These are phyloP conservation scores for Talaromyces stipitatus DNA, from an alignment of 495 filamentous ascomycete genomes.

Conservation along the genomic window DNA sequence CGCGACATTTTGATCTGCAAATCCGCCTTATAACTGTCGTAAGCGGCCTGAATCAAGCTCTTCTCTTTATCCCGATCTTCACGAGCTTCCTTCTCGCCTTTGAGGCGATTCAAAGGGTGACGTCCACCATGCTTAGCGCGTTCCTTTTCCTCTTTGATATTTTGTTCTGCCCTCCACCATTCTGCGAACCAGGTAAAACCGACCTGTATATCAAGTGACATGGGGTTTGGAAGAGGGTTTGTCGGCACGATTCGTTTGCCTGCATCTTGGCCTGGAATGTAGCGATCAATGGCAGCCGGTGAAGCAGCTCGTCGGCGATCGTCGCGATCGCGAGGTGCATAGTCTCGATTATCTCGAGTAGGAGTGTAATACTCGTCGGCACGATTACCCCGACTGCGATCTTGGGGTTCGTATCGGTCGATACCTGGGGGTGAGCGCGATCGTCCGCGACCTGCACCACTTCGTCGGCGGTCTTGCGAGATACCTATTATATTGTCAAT, in stretches of 20 bases:
- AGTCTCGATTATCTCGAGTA: constrained; percentile 48
- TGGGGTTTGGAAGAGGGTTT: constrained; percentile 75
- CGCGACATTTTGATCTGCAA: constrained; percentile 86
- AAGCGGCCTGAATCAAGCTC: constrained; percentile 81
- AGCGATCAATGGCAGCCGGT: constrained; percentile 77
- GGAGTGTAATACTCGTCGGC: constrained; percentile 44
- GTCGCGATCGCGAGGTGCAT: constrained; percentile 57
- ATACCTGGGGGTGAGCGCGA: constrained; percentile 67
- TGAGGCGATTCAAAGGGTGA: constrained; percentile 59
- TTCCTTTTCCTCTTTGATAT: constrained; percentile 81
- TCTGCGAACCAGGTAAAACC: constrained; percentile 96
- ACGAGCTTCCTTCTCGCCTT: constrained; percentile 66
- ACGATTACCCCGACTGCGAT: constrained; percentile 39
- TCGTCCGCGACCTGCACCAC: constrained; percentile 36
- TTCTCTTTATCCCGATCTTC: constrained; percentile 88
- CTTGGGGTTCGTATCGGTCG: constrained; percentile 62
- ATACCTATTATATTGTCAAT: constrained; percentile 12
- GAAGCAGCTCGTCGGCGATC: constrained; percentile 59
- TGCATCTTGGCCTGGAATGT: constrained; percentile 77
- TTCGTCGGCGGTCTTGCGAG: constrained; percentile 42
- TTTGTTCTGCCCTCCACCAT: constrained; percentile 87
- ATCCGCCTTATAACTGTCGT: constrained; percentile 91
- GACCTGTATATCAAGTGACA: constrained; percentile 83
- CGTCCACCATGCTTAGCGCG: constrained; percentile 67
- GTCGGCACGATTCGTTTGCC: constrained; percentile 48